A percentile compares a stretch with the other conserved stretches of the same genome.
phyloP scores from a whole-genome alignment of 2,329 filamentous ascomycete species.

The Coniella vitis region DNA sequence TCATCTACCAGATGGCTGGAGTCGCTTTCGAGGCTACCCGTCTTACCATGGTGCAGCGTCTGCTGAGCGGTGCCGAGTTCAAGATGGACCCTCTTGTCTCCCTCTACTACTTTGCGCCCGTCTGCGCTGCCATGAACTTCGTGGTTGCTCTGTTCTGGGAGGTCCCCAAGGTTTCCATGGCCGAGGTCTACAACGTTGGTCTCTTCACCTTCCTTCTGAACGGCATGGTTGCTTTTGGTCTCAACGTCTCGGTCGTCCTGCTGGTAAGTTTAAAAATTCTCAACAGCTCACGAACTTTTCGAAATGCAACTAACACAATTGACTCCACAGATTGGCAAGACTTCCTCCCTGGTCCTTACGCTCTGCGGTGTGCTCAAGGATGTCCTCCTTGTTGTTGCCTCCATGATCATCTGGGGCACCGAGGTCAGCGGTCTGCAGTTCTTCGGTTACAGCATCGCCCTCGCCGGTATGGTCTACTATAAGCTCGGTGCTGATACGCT shows the following conservation, averaged over 20 bases:
- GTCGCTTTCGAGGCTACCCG: conserved; percentile 77
- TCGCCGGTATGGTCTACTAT: conserved; percentile 76
- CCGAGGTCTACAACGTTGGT: conserved; percentile 67
- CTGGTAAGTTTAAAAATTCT: conserved; percentile 50
- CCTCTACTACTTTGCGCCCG: conserved; percentile 83
- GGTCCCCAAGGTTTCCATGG: conserved; percentile 60
- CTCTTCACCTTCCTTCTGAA: conserved; percentile 67
- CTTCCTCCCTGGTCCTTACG: conserved; percentile 77
- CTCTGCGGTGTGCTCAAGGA: conserved; percentile 86
- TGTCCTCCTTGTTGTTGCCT: conserved; percentile 72
- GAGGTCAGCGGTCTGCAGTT: conserved; percentile 69
- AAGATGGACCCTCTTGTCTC: conserved; percentile 90
- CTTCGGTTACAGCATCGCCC: conserved; percentile 77
- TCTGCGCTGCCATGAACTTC: conserved; percentile 77
- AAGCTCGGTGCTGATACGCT: conserved; percentile 79
- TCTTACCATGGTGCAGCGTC: conserved; percentile 76
- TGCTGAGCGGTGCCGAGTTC: conserved; percentile 76
- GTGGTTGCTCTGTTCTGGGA: conserved; percentile 67
- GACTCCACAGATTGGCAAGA: conserved; percentile 76
- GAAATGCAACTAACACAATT: conserved; percentile 22
- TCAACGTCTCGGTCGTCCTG: conserved; percentile 83
- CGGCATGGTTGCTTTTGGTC: conserved; percentile 69
- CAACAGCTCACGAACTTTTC: background rate
- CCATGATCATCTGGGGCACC: conserved; percentile 76
- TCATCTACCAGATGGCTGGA: conserved; percentile 71